These are phyloP conservation scores for Fragaria vesca DNA, from an alignment of 306 rosid species.

Conservation along the genomic window DNA sequence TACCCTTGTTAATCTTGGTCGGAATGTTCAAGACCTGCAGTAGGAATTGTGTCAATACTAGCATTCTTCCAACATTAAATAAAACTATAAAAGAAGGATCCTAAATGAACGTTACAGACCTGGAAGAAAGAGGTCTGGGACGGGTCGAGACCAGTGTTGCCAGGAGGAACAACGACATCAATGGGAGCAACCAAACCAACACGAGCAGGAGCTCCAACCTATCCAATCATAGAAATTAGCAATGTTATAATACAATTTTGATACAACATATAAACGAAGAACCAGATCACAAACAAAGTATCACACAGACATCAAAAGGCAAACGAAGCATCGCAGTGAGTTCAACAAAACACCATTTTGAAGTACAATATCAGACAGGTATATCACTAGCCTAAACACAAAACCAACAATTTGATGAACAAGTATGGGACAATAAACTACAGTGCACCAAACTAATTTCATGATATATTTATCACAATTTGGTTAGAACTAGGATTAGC, in stretches of 20 bases:
- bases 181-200: conserved; percentile 95
- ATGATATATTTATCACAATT: no score
- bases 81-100: no score
- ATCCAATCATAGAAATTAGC: neutral
- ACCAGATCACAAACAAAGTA: neutral
- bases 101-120: conserved; percentile 29
- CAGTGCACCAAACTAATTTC: neutral
- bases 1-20: conserved; percentile 92
- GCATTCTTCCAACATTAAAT: no score
- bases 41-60: neutral
- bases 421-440: neutral
- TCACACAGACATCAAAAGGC: neutral
- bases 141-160: conserved; percentile 96
- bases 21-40: conserved; percentile 83
- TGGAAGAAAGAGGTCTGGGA: conserved; percentile 97
- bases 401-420: neutral
- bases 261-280: neutral
- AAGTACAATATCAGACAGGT: neutral
- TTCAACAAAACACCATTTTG: neutral
- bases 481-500: no score
- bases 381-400: neutral
- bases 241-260: neutral
- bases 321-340: neutral
- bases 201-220: conserved; percentile 99
- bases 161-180: conserved; percentile 91